Evolutionary conservation across 768 basidiomycete species (phyloP), one percentile per base, ranked within the genome.

Genomic region (Sistotremastrum niveocremeum): DNA sequence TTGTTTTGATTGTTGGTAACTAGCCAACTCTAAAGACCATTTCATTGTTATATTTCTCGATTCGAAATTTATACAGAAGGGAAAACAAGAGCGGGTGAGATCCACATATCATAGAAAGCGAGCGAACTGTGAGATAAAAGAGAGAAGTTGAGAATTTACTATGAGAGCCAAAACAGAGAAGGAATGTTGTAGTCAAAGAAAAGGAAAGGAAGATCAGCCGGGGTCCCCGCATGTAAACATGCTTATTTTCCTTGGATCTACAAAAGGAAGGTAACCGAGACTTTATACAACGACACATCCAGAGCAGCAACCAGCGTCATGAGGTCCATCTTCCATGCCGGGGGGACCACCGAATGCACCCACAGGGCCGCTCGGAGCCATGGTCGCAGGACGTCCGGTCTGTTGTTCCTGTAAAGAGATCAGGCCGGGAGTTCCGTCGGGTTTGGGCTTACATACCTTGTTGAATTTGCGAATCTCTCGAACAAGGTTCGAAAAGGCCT

Each of bases 381-480:
- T 41, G 6, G 45, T 46, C 30, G 49, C 68, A 3, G 82, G 81
- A 47, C 84, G 78, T 20, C 83, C 84, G 11, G 77, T 81, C 66
- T 84, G 78, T 64, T 83, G 82, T 55, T 84, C 82, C 83, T 84
- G 48, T 28, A 47, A 32, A 11, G 35, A 51, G 39, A 41, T 47
- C 30, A 31, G 35, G 10, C 34, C 35, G 37, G 44, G 41, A 44
- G 37, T 7, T 40, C 20, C 3, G 46, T 33, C 39, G 33, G 40
- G 37, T 10, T 38, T 39, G 35, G 31, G 36, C 49, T 54, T 45
- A 50, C 68, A 42, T 42, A 87, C 90, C 73, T 87, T 89, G 71
- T 93, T 95, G 61, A 88, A 91, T 61, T 82, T 82, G 58, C 90
- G 74, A 56, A 95, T 95, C 63, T 91, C 87, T 33, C 91, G 79